A percentile compares a stretch with the other conserved stretches of the same genome.
Evolutionary conservation across 2,329 filamentous ascomycete genomes (phyloP).

Genomic region (Fusarium temperatum): DNA sequence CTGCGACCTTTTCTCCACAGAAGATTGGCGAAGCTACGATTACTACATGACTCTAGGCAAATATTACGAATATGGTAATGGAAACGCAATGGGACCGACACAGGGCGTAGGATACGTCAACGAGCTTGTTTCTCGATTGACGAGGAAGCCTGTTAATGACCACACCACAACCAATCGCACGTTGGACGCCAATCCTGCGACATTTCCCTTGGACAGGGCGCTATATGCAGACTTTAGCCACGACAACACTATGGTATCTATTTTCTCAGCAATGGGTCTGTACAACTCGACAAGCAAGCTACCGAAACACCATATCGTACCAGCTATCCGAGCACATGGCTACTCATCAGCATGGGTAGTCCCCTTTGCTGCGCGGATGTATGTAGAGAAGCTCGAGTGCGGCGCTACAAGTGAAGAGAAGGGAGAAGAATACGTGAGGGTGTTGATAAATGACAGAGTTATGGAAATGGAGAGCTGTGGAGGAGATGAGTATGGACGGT

Average conservation of each 20-base stretch:
- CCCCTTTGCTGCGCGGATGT: conserved; percentile 82
- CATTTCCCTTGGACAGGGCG: conserved; percentile 75
- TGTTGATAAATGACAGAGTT: conserved; percentile 86
- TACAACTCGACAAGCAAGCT: conserved; percentile 72
- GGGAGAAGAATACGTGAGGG: conserved; percentile 78
- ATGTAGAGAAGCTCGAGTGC: conserved; percentile 89
- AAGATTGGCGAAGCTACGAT: conserved; percentile 82
- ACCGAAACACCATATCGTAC: conserved; percentile 59
- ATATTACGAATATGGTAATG: conserved; percentile 82
- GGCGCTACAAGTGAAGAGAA: conserved; percentile 65
- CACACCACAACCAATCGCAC: conserved; percentile 81
- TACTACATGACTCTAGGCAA: conserved; percentile 84
- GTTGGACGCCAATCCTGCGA: conserved; percentile 70
- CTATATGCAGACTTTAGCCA: conserved; percentile 93
- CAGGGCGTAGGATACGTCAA: conserved; percentile 90
- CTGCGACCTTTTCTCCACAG: conserved; percentile 76
- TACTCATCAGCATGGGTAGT: conserved; percentile 83
- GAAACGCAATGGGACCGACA: conserved; percentile 81
- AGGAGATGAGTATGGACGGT: conserved; percentile 76
- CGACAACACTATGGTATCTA: conserved; percentile 84
- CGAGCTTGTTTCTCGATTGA: conserved; percentile 85
- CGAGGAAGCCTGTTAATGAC: conserved; percentile 73
- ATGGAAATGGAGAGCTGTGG: conserved; percentile 75
- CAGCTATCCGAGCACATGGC: conserved; percentile 65
- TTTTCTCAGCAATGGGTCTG: conserved; percentile 80